Percentiles rank a stretch among this genome's conserved stretches.
phyloP scores from a whole-genome alignment of 805 yeast genomes.

The Metschnikowia lachancei region DNA sequence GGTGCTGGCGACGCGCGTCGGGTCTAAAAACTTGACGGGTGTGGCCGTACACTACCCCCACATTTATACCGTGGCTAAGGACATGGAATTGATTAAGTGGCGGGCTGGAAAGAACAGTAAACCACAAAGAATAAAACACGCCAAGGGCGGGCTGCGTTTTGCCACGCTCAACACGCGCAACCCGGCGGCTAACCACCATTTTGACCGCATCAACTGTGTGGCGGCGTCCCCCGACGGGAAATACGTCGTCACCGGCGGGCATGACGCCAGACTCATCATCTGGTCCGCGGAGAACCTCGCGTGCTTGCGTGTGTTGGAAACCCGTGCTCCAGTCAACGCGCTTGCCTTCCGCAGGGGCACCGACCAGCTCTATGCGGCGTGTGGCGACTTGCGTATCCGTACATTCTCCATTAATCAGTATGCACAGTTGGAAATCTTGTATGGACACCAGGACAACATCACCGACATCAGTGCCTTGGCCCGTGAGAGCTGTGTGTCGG shows the following conservation, averaged over 20 bases:
- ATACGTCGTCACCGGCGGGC: slow-evolving; percentile 88
- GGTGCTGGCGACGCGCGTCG: slow-evolving; percentile 52
- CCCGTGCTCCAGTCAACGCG: slow-evolving; percentile 70
- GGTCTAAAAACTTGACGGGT: slow-evolving; percentile 55
- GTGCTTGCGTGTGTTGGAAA: slow-evolving; percentile 73
- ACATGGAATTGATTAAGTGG: slow-evolving; percentile 78
- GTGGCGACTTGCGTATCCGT: slow-evolving; percentile 88
- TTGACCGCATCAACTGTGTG: slow-evolving; percentile 69
- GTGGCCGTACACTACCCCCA: slow-evolving; percentile 56
- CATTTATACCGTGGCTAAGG: slow-evolving; percentile 81
- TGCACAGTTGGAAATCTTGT: slow-evolving; percentile 84
- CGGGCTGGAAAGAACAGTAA: slow-evolving; percentile 45
- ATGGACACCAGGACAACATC: slow-evolving; percentile 93
- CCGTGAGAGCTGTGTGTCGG: slow-evolving; percentile 91
- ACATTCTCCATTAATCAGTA: slow-evolving; percentile 82
- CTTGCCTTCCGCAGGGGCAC: slow-evolving; percentile 74
- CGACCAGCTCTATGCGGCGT: slow-evolving; percentile 86
- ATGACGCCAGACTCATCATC: slow-evolving; percentile 73
- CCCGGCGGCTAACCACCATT: slow-evolving; percentile 66
- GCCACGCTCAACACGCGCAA: slow-evolving; percentile 40
- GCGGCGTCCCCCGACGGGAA: slow-evolving; percentile 87
- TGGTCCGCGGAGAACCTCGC: slow-evolving; percentile 83
- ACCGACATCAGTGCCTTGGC: slow-evolving; percentile 76
- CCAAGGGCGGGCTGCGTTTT: slow-evolving; percentile 57
- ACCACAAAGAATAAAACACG: slow-evolving; percentile 64